phyloP scores from a whole-genome alignment of 176 grass and related monocot genomes.

The Sorghum bicolor region Sorghum_bicolor_NCBIv3 NC_012873.2:60211501-60212000 shows the following conservation, averaged over 20 bases:
- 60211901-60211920: conserved; percentile 73
- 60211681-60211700: conserved; percentile 50
- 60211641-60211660: conserved; percentile 79
- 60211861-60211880: conserved; percentile 72
- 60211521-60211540: conserved; percentile 31
- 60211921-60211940: conserved; percentile 88
- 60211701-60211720: conserved; percentile 89
- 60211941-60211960: conserved; percentile 83
- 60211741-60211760: conserved; percentile 81
- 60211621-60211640: conserved; percentile 57
- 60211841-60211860: conserved; percentile 59
- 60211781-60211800: conserved; percentile 48
- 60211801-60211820: conserved; percentile 82
- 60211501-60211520: conserved; percentile 43
- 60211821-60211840: conserved; percentile 70
- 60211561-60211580: conserved; percentile 44
- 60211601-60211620: conserved; percentile 27
- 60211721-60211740: conserved; percentile 73
- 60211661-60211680: conserved; percentile 56
- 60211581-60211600: conserved; percentile 38
- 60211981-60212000: conserved; percentile 72
- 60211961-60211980: conserved; percentile 85
- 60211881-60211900: conserved; percentile 83
- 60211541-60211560: conserved; percentile 30
- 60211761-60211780: conserved; percentile 75